Percentiles rank a stretch among this genome's conserved stretches.
Evolutionary conservation across 768 basidiomycete species (phyloP).

Genomic region (Floccularia luteovirens): DNA sequence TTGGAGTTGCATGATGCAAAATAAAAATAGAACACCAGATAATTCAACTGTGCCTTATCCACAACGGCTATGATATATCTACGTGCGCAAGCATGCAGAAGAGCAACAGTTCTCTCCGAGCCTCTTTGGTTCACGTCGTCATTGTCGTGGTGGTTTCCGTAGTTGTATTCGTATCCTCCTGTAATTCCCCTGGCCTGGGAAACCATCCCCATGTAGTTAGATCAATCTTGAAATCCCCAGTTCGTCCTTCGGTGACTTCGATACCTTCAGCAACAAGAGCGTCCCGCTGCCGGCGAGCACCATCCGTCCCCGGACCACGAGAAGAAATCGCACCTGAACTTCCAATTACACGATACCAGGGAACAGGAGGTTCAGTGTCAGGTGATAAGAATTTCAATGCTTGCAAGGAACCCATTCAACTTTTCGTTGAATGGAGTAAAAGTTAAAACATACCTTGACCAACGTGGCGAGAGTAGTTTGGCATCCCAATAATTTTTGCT

Average conservation of each 20-base stretch:
- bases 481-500: conserved; percentile 76
- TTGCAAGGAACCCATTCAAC: conserved; percentile 19
- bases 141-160: conserved; percentile 6
- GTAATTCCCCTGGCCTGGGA: conserved; percentile 23
- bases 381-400: conserved; percentile 73
- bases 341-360: conserved; percentile 76
- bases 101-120: background rate
- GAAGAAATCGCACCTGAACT: conserved; percentile 73
- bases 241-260: conserved; percentile 53
- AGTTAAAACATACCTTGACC: conserved; percentile 54
- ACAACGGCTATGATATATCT: no score
- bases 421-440: conserved; percentile 2
- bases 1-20: no score
- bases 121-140: background rate
- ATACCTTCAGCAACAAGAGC: conserved; percentile 76
- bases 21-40: no score
- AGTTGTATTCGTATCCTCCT: conserved; percentile 5
- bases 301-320: conserved; percentile 75
- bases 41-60: no score
- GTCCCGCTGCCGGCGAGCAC: conserved; percentile 70
- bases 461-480: conserved; percentile 70
- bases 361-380: conserved; percentile 55
- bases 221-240: conserved; percentile 53
- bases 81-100: no score
- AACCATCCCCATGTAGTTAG: conserved; percentile 62